Base-by-base conservation (phyloP, 2,329 filamentous ascomycete species). In the Cercospora citrullina region DNA sequence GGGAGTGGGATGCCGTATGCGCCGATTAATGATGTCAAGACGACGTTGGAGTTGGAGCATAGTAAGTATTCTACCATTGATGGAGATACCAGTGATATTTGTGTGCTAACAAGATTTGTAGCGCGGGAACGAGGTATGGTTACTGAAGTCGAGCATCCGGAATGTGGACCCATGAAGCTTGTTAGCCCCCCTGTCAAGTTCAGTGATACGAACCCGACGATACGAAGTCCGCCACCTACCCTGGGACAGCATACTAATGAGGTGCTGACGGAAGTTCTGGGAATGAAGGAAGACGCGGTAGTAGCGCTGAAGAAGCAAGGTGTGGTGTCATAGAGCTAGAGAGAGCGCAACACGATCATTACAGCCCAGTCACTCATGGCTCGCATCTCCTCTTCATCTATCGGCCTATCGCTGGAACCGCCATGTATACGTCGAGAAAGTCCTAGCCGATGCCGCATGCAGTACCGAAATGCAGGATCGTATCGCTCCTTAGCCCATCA, bases 121-220 rank as follows among this genome's bases (percentile, higher is more conserved):
- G 87, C 88, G 0, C 81, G 83, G 64, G 94, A 94, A 23, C 87
- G 95, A 67, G 87, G 90, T 68, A 99, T 99, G 95, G 91, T 99
- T 1, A 87, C 92, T 14, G 91, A 97, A 77, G 84, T 97, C 55
- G 87, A 97, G 0, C 95, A 99, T 77, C 87, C 87, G 5, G 84
- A 85, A 7, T 98, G 94, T 78, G 95, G 95, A 0, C 87, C 90
- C 0, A 90, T 99, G 71, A 94, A 93, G 80, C 83, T 99, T 76
- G 90, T 99, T 64, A 97, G 96, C 76, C 96, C 93, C 0, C 95
- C 95, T 0, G 90, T 99, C 68, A 99, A 99, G 79, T 96, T 93
- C 79, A 97, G 93, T 5, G 89, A 94, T 72, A 91, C 90, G 28
- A 89, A 86, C 72, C 93, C 94, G 0, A 87, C 88, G 3, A 88